Percentiles rank a stretch among this genome's conserved stretches.
Evolutionary conservation across 1,284 basidiomycete species (phyloP).

Genomic region (Ceraceosorus bombacis): DNA sequence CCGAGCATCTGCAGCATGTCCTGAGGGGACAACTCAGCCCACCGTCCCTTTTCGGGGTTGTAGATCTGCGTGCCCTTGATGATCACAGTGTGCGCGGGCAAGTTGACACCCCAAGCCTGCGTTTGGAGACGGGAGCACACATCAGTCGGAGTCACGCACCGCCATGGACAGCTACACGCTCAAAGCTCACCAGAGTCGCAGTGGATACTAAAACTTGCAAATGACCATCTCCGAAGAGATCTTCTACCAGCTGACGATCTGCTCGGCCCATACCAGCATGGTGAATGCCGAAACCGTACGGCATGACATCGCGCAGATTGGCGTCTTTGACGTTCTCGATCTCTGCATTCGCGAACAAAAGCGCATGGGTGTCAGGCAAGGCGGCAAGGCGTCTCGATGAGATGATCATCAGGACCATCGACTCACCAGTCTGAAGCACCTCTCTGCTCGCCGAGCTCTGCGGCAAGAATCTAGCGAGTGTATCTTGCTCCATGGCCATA

Average conservation of each 20-base stretch:
- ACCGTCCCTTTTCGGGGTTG: conserved; percentile 95
- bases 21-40: conserved; percentile 91
- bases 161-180: not conserved
- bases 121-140: not conserved
- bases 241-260: conserved; percentile 86
- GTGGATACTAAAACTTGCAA: conserved; percentile 94
- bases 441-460: conserved; percentile 35
- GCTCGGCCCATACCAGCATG: conserved; percentile 98
- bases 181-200: conserved; percentile 62
- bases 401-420: conserved; percentile 64
- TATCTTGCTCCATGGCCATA: conserved; percentile 91
- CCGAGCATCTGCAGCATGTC: conserved; percentile 99
- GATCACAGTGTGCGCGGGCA: conserved; percentile 95
- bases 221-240: conserved; percentile 84
- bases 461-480: conserved; percentile 79
- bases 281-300: conserved; percentile 95
- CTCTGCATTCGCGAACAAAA: conserved; percentile 65
- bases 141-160: not conserved
- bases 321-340: conserved; percentile 73
- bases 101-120: conserved; percentile 91
- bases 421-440: conserved; percentile 24
- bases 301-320: conserved; percentile 79
- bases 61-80: conserved; percentile 99
- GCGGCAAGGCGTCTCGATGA: not conserved
- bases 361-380: conserved; percentile 56